Base-by-base conservation (phyloP, 2,329 filamentous ascomycete species). In the Bipolaris gigantea region DNA sequence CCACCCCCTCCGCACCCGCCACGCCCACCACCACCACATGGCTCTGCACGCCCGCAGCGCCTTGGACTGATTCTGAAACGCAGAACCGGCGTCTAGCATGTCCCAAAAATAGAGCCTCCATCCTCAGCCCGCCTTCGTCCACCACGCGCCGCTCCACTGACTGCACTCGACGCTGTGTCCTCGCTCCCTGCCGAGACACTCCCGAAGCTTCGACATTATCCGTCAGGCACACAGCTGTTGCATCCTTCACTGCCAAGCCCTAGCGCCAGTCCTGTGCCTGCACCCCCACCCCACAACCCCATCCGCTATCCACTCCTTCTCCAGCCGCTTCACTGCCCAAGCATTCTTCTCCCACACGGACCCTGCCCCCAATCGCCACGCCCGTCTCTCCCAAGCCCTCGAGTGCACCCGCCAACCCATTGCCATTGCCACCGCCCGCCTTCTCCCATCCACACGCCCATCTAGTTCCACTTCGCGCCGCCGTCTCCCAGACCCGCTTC, bases 241-340 rank as follows among this genome's bases (percentile, higher is more conserved):
- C 53, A 44, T 59, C 64, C 42, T 66, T 68, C 65, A 72, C 71
- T 72, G 72, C 64, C 64, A 67, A 69, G 69, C 70, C 50, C 73
- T 69, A 71, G 70, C 71, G 71, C 71, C 71, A 66, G 65, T 51
- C 58, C 60, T 60, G 55, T 55, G 59, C 60, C 27, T 30, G 27
- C 10, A 30, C 61, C 64, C 65, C 61, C 64, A 62, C 64, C 65
- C 61, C 64, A 62, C 40, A 18, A 60, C 61, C 64, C 65, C 60
- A 59, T 55, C 63, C 56, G 69, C 64, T 70, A 59, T 55, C 63
- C 56, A 69, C 64, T 70, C 68, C 70, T 68, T 72, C 69, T 54
- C 62, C 69, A 70, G 63, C 66, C 69, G 68, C 68, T 61, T 55
- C 61, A 16, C 49, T 47, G 58, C 58, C 61, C 65, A 61, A 67